These are phyloP conservation scores for Daldinia decipiens DNA, from an alignment of 495 filamentous ascomycete genomes.

Conservation along the genomic window DNA sequence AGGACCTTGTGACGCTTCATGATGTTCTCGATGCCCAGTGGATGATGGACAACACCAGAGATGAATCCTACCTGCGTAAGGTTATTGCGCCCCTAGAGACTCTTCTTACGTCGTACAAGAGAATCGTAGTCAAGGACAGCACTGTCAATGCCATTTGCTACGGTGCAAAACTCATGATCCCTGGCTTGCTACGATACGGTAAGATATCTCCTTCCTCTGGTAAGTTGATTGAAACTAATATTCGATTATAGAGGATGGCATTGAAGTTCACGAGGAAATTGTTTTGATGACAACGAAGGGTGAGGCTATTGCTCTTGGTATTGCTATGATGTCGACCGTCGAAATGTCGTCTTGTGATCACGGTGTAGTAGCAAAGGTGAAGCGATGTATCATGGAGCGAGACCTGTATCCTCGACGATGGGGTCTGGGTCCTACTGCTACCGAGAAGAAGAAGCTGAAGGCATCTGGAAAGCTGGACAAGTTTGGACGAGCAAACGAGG, in stretches of 20 bases:
- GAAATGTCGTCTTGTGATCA: slow-evolving; percentile 93
- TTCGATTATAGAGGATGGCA: slow-evolving; percentile 71
- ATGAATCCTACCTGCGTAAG: slow-evolving; percentile 85
- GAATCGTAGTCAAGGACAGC: slow-evolving; percentile 97
- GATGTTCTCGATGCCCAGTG: slow-evolving; percentile 96
- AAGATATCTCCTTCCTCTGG: slow-evolving; percentile 39
- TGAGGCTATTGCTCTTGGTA: slow-evolving; percentile 94
- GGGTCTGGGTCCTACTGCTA: slow-evolving; percentile 89
- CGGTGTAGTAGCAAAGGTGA: slow-evolving; percentile 96
- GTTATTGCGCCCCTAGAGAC: slow-evolving; percentile 93
- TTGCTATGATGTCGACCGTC: slow-evolving; percentile 94
- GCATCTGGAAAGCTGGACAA: slow-evolving; percentile 97
- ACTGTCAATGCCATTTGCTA: slow-evolving; percentile 92
- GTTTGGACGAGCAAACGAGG: slow-evolving; percentile 89
- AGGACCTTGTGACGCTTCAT: slow-evolving; percentile 90
- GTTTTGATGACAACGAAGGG: slow-evolving; percentile 98
- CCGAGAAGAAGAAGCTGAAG: slow-evolving; percentile 99
- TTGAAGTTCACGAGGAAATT: slow-evolving; percentile 90
- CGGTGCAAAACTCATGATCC: slow-evolving; percentile 97
- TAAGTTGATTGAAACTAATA: slow-evolving; percentile 24
- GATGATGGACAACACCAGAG: slow-evolving; percentile 88
- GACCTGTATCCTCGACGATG: slow-evolving; percentile 94
- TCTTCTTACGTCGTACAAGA: slow-evolving; percentile 89
- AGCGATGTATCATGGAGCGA: slow-evolving; percentile 98
- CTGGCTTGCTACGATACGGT: slow-evolving; percentile 90